Percentiles rank a stretch among this genome's conserved stretches.
Evolutionary conservation across 768 basidiomycete genomes (phyloP).

Genomic region (Termitomyces sp.): DNA sequence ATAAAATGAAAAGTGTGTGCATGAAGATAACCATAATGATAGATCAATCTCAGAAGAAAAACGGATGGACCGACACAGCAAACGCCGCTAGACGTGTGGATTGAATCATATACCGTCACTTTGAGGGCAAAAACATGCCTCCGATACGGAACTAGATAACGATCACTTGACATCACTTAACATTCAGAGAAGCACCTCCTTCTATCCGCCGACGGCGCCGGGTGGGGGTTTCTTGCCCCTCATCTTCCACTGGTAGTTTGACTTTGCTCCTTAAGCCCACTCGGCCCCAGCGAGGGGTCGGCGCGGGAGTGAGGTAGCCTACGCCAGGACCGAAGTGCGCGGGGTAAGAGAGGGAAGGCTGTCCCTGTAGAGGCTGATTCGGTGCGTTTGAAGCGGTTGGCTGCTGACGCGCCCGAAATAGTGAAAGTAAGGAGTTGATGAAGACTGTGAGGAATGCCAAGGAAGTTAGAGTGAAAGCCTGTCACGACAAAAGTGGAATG

Average conservation of each 20-base stretch:
- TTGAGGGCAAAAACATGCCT: not conserved
- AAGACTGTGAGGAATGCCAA: slow-evolving; percentile 74
- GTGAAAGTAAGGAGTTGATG: slow-evolving; percentile 72
- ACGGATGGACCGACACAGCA: not conserved
- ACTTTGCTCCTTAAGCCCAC: slow-evolving; percentile 32
- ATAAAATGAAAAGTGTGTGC: not conserved
- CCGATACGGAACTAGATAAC: not conserved
- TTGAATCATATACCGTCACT: not conserved
- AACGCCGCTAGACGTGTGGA: not conserved
- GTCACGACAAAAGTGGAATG: not conserved
- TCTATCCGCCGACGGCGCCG: slow-evolving; percentile 50
- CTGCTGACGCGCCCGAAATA: slow-evolving; percentile 67
- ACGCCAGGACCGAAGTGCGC: slow-evolving; percentile 33
- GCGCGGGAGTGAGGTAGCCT: slow-evolving; percentile 45
- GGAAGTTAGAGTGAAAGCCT: slow-evolving; percentile 75
- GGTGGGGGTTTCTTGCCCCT: slow-evolving; percentile 38
- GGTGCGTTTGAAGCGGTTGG: slow-evolving; percentile 29
- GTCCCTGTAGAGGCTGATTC: slow-evolving; percentile 20
- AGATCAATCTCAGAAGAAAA: not conserved
- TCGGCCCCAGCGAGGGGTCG: slow-evolving; percentile 42
- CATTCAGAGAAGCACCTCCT: slow-evolving; percentile 48
- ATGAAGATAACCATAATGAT: not conserved
- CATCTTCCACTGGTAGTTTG: slow-evolving; percentile 21
- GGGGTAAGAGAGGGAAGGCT: slow-evolving; percentile 33
- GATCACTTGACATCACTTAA: slow-evolving; percentile 41